phyloP scores from a whole-genome alignment of 495 filamentous ascomycete genomes.

The Penicillium odoratum region DNA sequence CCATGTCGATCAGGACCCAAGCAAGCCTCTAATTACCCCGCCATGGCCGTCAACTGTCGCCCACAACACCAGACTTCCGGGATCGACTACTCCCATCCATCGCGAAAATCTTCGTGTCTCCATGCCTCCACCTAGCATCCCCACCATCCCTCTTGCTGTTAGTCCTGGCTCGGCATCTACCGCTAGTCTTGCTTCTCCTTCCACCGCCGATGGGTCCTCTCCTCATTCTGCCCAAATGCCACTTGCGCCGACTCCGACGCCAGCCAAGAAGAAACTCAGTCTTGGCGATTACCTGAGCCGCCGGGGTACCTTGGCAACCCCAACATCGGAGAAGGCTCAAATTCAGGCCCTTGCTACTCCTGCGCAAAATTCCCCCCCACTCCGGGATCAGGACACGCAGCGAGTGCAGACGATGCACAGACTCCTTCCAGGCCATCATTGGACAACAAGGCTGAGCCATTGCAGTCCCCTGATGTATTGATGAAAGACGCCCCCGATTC shows the following conservation, averaged over 20 bases:
- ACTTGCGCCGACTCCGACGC: conserved; percentile 52
- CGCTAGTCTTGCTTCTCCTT: conserved; percentile 35
- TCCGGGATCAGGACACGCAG: conserved; percentile 14
- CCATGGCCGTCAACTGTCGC: conserved; percentile 43
- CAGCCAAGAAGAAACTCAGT: conserved; percentile 64
- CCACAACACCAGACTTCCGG: conserved; percentile 38
- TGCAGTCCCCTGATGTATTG: conserved; percentile 26
- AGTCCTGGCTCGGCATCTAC: conserved; percentile 37
- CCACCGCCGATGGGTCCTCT: conserved; percentile 30
- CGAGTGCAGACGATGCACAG: conserved; percentile 16
- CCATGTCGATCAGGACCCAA: conserved; percentile 21
- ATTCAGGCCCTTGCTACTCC: conserved; percentile 26
- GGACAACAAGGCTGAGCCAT: conserved; percentile 21
- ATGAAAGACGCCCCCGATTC: conserved; percentile 37
- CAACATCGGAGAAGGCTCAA: conserved; percentile 42
- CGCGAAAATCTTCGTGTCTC: conserved; percentile 40
- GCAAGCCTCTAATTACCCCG: conserved; percentile 32
- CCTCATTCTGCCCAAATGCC: conserved; percentile 26
- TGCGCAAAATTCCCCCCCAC: conserved; percentile 28
- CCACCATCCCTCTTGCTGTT: conserved; percentile 20
- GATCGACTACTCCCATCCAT: conserved; percentile 19
- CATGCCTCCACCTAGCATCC: conserved; percentile 34
- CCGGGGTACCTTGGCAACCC: conserved; percentile 43
- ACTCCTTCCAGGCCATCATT: conserved; percentile 17
- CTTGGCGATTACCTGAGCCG: conserved; percentile 65